Percentiles rank a stretch among this genome's conserved stretches.
These are phyloP conservation scores for Lathyrus oleraceus DNA, from an alignment of 306 rosid genomes.

Conservation along the genomic window DNA sequence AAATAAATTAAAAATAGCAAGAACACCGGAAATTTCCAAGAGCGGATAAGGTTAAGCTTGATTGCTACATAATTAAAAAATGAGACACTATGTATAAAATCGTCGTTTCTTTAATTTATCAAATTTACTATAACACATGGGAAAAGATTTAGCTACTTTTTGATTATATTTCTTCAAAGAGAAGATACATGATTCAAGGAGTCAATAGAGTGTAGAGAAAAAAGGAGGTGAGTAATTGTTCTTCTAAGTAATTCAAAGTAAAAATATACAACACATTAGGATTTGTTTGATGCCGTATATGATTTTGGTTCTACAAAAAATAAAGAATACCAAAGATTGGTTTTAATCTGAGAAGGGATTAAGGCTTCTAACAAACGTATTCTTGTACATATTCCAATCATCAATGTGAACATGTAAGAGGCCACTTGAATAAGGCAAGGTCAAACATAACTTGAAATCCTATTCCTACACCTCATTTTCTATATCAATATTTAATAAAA, in stretches of 20 bases:
- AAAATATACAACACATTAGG: no score
- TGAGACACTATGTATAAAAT: neutral
- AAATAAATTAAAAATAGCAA: neutral
- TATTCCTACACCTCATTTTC: no score
- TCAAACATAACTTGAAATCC: no score
- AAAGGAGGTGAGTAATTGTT: slow-evolving; percentile 11
- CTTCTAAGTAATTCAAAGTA: slow-evolving; percentile 7
- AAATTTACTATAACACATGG: neutral
- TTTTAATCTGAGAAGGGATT: no score
- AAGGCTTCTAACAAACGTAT: no score
- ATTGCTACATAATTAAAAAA: neutral
- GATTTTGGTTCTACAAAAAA: neutral
- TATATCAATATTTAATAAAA: no score
- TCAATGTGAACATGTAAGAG: no score
- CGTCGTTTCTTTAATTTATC: neutral
- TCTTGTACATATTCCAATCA: no score
- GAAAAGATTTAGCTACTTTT: neutral
- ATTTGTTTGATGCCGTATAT: neutral
- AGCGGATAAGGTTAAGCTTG: neutral
- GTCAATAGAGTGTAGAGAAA: slow-evolving; percentile 25
- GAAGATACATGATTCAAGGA: slow-evolving; percentile 32
- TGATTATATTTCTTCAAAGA: neutral
- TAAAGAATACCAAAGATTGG: no score
- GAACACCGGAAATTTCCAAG: neutral
- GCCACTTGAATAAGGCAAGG: no score